phyloP scores from a whole-genome alignment of 768 basidiomycete genomes.

The Cytidiella melzeri region DNA sequence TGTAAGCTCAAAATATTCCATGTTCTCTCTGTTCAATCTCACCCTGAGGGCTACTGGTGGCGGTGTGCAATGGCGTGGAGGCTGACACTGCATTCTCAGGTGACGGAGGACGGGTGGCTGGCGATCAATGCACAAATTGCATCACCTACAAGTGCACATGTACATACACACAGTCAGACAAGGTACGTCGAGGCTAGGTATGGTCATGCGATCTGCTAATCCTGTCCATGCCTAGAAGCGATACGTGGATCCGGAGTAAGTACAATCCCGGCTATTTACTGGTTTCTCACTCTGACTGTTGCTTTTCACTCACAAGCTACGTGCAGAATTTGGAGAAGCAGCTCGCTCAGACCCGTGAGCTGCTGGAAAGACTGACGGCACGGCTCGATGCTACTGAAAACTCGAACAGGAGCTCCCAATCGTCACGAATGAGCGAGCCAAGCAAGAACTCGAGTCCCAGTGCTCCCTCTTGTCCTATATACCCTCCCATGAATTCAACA shows the following conservation, averaged over 20 bases:
- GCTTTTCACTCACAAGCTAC: conserved; percentile 30
- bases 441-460: neutral
- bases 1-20: too few species aligned
- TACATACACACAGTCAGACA: too few species aligned
- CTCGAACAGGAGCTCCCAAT: conserved; percentile 46
- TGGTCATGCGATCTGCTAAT: conserved; percentile 6
- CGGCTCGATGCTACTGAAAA: neutral
- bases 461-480: conserved; percentile 8
- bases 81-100: conserved; percentile 29
- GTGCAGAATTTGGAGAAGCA: conserved; percentile 36
- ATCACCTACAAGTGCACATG: conserved; percentile 52
- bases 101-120: conserved; percentile 64
- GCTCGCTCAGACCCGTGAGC: conserved; percentile 37
- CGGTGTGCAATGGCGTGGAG: neutral
- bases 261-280: too few species aligned
- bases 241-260: too few species aligned
- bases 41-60: neutral
- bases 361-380: conserved; percentile 28
- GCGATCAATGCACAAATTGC: conserved; percentile 60
- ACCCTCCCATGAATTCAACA: conserved; percentile 9
- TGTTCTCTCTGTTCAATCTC: conserved; percentile 2
- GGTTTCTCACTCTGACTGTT: too few species aligned
- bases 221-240: too few species aligned
- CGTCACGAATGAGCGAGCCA: conserved; percentile 33
- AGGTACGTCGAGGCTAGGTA: conserved; percentile 63